phyloP scores from a whole-genome alignment of 2,329 filamentous ascomycete genomes.

The Colletotrichum truncatum region DNA sequence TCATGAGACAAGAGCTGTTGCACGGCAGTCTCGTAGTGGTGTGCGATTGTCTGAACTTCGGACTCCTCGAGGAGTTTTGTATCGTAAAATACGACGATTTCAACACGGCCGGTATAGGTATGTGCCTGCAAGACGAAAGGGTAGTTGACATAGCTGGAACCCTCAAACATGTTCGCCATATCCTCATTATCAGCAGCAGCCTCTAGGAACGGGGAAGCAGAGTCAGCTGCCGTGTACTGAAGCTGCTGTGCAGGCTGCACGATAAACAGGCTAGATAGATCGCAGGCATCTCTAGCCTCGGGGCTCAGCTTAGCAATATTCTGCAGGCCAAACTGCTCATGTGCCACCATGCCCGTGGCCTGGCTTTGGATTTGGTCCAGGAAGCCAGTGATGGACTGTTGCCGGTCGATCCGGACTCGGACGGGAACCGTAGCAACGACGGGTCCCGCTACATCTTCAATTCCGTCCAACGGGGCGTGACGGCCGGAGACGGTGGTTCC shows the following conservation, averaged over 20 bases:
- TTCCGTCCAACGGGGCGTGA: constrained; percentile 34
- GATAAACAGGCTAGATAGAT: not conserved
- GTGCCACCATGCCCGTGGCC: constrained; percentile 28
- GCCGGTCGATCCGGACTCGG: constrained; percentile 32
- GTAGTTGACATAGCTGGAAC: not conserved
- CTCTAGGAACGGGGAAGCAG: not conserved
- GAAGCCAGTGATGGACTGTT: constrained; percentile 8
- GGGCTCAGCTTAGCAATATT: constrained; percentile 29
- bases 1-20: not conserved
- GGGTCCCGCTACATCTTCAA: constrained; percentile 38
- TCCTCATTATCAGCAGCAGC: not conserved
- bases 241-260: not conserved
- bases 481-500: constrained; percentile 39
- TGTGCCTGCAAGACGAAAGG: not conserved
- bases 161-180: not conserved
- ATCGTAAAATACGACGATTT: not conserved
- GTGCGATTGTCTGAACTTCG: not conserved
- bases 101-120: not conserved
- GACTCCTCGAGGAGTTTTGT: not conserved
- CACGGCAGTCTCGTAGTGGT: not conserved
- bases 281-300: constrained; percentile 12
- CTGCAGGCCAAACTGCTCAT: constrained; percentile 34
- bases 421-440: constrained; percentile 41
- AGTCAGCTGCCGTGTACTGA: not conserved
- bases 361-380: constrained; percentile 32